Percentiles rank a stretch among this genome's conserved stretches.
Conservation (phyloP, 768 basidiomycete genomes). For the Tricholoma matsutake region DNA sequence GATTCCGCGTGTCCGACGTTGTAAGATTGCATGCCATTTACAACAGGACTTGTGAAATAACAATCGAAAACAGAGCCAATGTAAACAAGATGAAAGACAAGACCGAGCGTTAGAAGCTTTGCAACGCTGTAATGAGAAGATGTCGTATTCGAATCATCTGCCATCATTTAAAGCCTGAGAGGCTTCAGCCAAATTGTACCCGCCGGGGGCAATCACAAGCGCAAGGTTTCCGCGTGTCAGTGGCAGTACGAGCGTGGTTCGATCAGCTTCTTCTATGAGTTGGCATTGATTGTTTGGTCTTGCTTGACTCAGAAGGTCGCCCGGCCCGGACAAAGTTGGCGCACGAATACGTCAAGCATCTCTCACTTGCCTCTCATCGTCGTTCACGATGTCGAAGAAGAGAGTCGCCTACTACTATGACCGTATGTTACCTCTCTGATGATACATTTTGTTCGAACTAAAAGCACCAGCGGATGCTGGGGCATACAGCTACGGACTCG, state of each 20-base stretch:
- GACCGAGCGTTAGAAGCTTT: constrained; percentile 57
- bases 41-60: constrained; percentile 83
- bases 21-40: constrained; percentile 69
- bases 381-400: constrained; percentile 55
- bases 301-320: background rate
- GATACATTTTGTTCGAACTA: constrained; percentile 2
- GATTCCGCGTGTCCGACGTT: constrained; percentile 46
- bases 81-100: constrained; percentile 73
- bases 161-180: background rate
- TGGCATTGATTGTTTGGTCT: background rate
- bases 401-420: constrained; percentile 84
- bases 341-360: background rate
- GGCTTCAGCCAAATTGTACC: no score
- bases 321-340: background rate
- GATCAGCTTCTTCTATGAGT: no score
- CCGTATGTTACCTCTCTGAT: constrained; percentile 37
- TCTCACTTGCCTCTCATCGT: background rate
- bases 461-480: constrained; percentile 57
- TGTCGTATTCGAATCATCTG: background rate
- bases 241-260: no score
- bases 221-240: no score
- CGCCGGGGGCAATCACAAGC: background rate
- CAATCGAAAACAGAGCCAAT: constrained; percentile 79
- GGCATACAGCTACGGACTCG: constrained; percentile 76
- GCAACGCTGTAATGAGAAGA: constrained; percentile 34